Evolutionary conservation across 1,139 yeast species (phyloP), one percentile per base, ranked within the genome.

Genomic region (Taphrina sp.): DNA sequence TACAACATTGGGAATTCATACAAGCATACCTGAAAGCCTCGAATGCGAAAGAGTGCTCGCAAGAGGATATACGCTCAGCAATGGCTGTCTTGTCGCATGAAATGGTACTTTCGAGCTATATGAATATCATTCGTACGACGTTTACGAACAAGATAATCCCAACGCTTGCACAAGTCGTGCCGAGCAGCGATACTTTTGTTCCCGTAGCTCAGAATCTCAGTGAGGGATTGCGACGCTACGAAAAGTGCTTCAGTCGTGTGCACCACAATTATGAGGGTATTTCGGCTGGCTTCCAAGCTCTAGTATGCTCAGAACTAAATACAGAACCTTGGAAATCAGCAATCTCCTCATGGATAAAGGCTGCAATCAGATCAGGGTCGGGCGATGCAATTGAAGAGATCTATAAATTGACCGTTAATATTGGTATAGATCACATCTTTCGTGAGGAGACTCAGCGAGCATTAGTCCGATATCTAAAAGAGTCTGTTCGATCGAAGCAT

Each of bases 41-140:
- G 12, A 33, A 43, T 22, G 47, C 37, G 1, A 8, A 17, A 1
- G 47, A 29, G 14, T 22, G 47, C 0, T 12, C 26, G 5, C 46
- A 49, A 24, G 8, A 16, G 7, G 54, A 49, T 3, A 23, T 49
- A 10, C 39, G 33, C 24, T 10, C 16, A 8, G 54, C 54, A 2
- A 33, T 49, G 46, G 10, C 34, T 3, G 33, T 10, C 14, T 17
- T 49, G n/a, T n/a, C 38, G n/a, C 10, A 23, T 12, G 39, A 20
- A 2, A 8, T 42, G 19, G 39, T 49, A 17, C 39, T 49, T 2
- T 23, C 22, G 7, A 31, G 36, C 34, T 49, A 49, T 26, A 23
- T 36, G 1, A 41, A 42, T 4, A 31, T 49, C 17, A 49, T 49
- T 5, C 54, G 54, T 22, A 31, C 54, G 12, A 49, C 54, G 10